Conservation (phyloP, 495 filamentous ascomycete genomes). For the Neurospora terricola region DNA sequence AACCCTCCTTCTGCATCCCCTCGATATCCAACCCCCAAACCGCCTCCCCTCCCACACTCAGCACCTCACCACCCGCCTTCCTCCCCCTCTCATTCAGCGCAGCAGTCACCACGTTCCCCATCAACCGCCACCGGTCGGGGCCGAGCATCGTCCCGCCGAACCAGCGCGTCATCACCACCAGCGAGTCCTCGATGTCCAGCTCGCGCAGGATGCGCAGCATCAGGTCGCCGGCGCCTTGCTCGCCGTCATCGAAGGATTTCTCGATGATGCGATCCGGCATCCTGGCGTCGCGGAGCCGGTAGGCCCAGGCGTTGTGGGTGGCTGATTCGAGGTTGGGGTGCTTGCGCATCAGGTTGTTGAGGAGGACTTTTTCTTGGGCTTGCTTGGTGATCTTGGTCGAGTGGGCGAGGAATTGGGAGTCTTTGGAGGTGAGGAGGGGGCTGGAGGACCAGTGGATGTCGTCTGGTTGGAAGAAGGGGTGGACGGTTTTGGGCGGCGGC, state of each 20-base stretch:
- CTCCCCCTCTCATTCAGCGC: conserved; percentile 38
- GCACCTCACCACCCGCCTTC: conserved; percentile 18
- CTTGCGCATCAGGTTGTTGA: conserved; percentile 30
- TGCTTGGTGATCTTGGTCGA: conserved; percentile 29
- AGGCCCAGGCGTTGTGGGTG: conserved; percentile 46
- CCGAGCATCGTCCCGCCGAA: conserved; percentile 83
- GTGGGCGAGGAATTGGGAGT: conserved; percentile 42
- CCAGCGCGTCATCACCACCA: conserved; percentile 89
- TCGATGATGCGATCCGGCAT: conserved; percentile 45
- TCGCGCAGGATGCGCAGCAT: conserved; percentile 72
- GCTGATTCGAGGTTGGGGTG: conserved; percentile 35
- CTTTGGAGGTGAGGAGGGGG: conserved; percentile 32
- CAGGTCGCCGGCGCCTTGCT: conserved; percentile 74
- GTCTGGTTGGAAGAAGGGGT: neutral
- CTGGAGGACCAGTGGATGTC: conserved; percentile 27
- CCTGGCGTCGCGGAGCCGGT: conserved; percentile 20
- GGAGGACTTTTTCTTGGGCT: conserved; percentile 22
- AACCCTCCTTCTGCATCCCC: conserved; percentile 25
- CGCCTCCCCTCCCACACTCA: conserved; percentile 30
- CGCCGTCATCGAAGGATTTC: conserved; percentile 88
- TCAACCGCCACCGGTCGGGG: conserved; percentile 60
- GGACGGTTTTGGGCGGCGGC: conserved; percentile 5
- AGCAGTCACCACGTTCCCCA: conserved; percentile 37
- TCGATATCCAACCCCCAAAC: conserved; percentile 78
- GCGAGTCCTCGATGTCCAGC: conserved; percentile 66